Base-by-base conservation (phyloP, 306 rosid genomes). In the Pachyrhizus erosus region DNA sequence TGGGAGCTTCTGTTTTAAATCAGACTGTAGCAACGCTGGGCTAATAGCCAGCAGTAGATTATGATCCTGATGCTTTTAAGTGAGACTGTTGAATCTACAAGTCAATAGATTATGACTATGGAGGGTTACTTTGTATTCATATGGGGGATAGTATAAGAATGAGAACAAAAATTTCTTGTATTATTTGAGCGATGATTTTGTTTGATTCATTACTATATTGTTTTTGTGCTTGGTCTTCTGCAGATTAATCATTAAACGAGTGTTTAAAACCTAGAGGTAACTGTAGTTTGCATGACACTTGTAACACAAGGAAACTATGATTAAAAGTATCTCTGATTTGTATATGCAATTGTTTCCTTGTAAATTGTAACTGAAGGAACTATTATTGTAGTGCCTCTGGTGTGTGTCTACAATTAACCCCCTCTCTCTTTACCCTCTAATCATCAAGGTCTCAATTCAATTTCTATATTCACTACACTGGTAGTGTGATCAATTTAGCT, bases 171-270 rank as follows among this genome's bases (percentile, higher is more conserved):
- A 45, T 0, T 27, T 5, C 27, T 34, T 18, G 52, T 11, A 40
- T 27, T 49, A 34, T 69, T 40, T 17, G 46, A 49, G 70, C 40
- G 51, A 75, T 48, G 45, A 52, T 43, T 45, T 45, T 46, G 54
- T 45, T 52, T 67, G 13, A 12, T 78, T 79, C 68, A n/a, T 69
- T 67, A 58, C 33, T 80, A 23, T 18, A n/a, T 67, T 79, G 43
- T 77, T 76, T 29, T 31, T 29, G 18, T 37, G 73, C 51, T 39
- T 71, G 20, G 21, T 49, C 51, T 65, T 60, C 55, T 33, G 29
- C 9, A 6, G 31, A 55, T 76, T 68, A 69, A 57, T 76, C 62
- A 46, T 33, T 71, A 48, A 64, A 24, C 15, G 46, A 23, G 45
- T 60, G 43, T 80, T 33, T 10, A 58, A 24, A 60, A 57, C 3